Percentiles rank a stretch among this genome's conserved stretches.
Conservation (phyloP, 2,329 filamentous ascomycete genomes). For the Fusarium mangiferae region DNA sequence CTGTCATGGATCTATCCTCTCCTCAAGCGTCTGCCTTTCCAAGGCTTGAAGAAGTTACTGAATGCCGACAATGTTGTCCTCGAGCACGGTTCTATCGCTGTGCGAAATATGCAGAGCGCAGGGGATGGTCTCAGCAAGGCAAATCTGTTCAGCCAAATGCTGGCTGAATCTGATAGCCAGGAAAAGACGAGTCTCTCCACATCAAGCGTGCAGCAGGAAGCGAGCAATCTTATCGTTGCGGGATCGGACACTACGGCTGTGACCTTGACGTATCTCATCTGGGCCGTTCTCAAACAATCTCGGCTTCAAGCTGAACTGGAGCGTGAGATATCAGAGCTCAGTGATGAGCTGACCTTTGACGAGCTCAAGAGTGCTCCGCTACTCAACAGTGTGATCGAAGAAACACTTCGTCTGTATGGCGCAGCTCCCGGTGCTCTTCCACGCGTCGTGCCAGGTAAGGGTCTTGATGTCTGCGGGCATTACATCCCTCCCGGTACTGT, state of each 20-base stretch:
- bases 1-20: neutral
- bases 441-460: neutral
- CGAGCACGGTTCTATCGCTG: neutral
- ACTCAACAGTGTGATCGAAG: constrained; percentile 21
- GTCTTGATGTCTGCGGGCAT: neutral
- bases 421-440: constrained; percentile 26
- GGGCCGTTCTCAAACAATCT: constrained; percentile 12
- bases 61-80: neutral
- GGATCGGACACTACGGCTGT: constrained; percentile 23
- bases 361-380: constrained; percentile 6
- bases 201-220: neutral
- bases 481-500: neutral
- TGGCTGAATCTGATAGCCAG: neutral
- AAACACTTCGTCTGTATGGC: constrained; percentile 24
- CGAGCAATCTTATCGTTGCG: constrained; percentile 11
- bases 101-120: neutral
- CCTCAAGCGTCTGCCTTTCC: fast-evolving
- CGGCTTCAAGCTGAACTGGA: constrained; percentile 8
- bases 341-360: neutral
- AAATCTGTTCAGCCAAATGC: neutral
- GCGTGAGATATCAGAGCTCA: neutral
- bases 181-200: neutral
- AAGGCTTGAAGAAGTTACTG: fast-evolving
- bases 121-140: neutral
- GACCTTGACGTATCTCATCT: constrained; percentile 24